A percentile compares a stretch with the other conserved stretches of the same genome.
Conservation (phyloP, 352 stramenopile genomes). For the Phytophthora aleatoria region DNA sequence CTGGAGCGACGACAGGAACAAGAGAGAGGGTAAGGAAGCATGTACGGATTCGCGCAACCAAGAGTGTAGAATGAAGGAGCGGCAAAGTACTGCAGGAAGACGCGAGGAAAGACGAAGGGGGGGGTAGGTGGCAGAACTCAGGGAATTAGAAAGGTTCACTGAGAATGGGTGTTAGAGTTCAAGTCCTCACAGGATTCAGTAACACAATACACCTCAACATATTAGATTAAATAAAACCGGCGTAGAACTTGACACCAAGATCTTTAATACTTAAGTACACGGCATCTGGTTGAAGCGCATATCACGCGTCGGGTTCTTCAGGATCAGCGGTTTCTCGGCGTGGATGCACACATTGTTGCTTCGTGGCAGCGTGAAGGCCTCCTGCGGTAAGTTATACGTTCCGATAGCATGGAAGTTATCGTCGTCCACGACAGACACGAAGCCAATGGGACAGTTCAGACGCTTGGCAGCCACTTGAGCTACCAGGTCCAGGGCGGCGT, state of each 20-base stretch:
- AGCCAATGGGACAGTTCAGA: conserved; percentile 51
- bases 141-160: no score
- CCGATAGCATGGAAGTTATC: conserved; percentile 43
- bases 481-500: conserved; percentile 44
- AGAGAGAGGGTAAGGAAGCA: no score
- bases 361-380: conserved; percentile 20
- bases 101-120: no score
- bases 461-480: conserved; percentile 50
- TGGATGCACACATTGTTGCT: conserved; percentile 59
- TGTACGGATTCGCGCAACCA: no score
- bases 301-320: conserved; percentile 57
- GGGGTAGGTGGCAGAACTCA: no score
- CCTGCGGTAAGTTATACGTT: conserved; percentile 33
- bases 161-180: no score
- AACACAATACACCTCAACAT: no score
- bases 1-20: no score
- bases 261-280: conserved; percentile 46
- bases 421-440: conserved; percentile 54
- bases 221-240: conserved; percentile 37
- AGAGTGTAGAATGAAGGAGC: no score
- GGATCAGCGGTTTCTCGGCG: conserved; percentile 52
- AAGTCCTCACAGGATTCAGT: no score
- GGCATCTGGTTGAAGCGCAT: conserved; percentile 65
- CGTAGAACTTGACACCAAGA: conserved; percentile 73
- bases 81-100: no score